phyloP scores from a whole-genome alignment of 306 rosid genomes.

The Luffa aegyptiaca region DNA sequence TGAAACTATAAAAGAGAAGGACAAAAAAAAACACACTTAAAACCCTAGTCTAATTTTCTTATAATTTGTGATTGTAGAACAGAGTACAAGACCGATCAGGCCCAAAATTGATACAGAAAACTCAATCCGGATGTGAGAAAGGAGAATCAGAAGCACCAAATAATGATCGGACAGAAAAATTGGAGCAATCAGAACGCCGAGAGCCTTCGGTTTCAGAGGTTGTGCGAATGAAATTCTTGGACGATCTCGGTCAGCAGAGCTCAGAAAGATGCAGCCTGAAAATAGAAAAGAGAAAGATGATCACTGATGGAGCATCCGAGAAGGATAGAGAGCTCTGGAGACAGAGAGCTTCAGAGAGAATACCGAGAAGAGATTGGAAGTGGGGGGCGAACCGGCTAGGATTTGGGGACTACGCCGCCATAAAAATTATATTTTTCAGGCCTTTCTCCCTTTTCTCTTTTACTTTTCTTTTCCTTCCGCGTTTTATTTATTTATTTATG shows the following conservation, averaged over 20 bases:
- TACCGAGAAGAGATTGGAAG: not conserved
- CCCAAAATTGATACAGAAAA: constrained; percentile 3
- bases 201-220: not conserved
- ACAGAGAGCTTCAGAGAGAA: not conserved
- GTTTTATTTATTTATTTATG: no score
- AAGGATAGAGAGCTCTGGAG: not conserved
- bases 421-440: not conserved
- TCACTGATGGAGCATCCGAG: not conserved
- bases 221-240: not conserved
- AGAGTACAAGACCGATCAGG: constrained; percentile 14
- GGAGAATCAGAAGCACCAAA: constrained; percentile 1
- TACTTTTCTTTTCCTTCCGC: not conserved
- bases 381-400: not conserved
- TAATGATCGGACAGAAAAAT: not conserved
- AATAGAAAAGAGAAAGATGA: not conserved
- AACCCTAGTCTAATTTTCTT: constrained; percentile 11
- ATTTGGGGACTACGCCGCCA: not conserved
- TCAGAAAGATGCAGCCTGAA: not conserved
- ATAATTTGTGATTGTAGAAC: constrained; percentile 1
- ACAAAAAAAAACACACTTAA: not conserved
- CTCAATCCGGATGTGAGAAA: not conserved
- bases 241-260: not conserved
- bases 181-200: not conserved
- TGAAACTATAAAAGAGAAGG: not conserved
- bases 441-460: not conserved